phyloP scores from a whole-genome alignment of 257 asterid species.

The Solanum pinnatisectum region DNA sequence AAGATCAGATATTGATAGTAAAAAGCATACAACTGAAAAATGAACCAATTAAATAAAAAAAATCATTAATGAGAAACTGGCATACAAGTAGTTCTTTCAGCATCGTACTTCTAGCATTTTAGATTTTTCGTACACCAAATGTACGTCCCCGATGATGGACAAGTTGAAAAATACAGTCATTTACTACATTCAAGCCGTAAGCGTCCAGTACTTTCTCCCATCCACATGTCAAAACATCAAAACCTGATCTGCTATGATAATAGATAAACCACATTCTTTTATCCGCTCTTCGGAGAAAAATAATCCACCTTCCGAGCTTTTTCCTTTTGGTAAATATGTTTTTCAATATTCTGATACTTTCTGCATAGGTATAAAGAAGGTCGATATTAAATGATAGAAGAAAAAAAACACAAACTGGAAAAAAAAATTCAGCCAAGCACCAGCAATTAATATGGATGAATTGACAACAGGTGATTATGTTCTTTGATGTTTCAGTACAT shows the following conservation, averaged over 20 bases:
- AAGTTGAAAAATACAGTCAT: background rate
- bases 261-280: background rate
- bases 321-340: background rate
- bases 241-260: background rate
- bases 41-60: too few species aligned
- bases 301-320: background rate
- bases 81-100: too few species aligned
- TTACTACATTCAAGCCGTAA: conserved; percentile 1
- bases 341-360: background rate
- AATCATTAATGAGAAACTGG: too few species aligned
- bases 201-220: conserved; percentile 1
- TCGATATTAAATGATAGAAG: background rate
- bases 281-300: background rate
- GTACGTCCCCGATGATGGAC: background rate
- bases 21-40: too few species aligned
- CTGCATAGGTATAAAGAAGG: background rate
- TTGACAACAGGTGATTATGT: too few species aligned
- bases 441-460: too few species aligned
- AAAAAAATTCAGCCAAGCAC: too few species aligned
- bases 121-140: background rate
- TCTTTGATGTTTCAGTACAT: too few species aligned
- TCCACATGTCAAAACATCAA: background rate
- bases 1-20: too few species aligned
- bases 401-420: background rate
- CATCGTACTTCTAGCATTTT: background rate